These are phyloP conservation scores for Cephalotrichum gorgonifer DNA, from an alignment of 2,329 filamentous ascomycete genomes.

Conservation along the genomic window DNA sequence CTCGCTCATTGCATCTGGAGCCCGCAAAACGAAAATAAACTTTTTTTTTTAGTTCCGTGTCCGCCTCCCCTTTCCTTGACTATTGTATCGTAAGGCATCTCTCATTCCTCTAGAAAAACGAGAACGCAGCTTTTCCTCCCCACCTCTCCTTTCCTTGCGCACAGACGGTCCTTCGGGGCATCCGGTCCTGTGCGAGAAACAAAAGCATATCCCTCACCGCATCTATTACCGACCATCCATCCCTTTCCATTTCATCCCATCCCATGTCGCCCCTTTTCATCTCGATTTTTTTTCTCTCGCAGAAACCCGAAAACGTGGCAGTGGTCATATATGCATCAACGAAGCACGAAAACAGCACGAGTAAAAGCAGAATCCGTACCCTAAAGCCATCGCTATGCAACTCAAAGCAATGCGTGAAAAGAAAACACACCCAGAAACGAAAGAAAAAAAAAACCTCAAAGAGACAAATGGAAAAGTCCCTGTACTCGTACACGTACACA, in stretches of 20 bases:
- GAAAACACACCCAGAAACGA: slow-evolving; percentile 10
- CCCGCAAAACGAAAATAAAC: not conserved
- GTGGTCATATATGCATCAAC: too few relatives aligned
- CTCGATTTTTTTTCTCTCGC: too few relatives aligned
- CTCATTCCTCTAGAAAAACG: not conserved
- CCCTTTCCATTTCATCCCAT: too few relatives aligned
- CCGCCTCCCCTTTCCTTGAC: not conserved
- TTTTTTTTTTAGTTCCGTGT: not conserved
- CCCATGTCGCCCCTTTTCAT: too few relatives aligned
- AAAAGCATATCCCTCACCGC: too few relatives aligned
- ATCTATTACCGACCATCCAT: too few relatives aligned
- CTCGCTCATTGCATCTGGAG: too few relatives aligned
- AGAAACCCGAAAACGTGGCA: too few relatives aligned
- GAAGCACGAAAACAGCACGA: not conserved
- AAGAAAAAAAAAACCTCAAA: slow-evolving; percentile 10
- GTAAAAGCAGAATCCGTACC: slow-evolving; percentile 1
- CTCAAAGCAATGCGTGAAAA: slow-evolving; percentile 7
- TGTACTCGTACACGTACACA: slow-evolving; percentile 3
- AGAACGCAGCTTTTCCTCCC: not conserved
- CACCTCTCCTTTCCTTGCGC: too few relatives aligned
- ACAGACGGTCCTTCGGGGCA: too few relatives aligned
- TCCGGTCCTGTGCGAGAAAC: too few relatives aligned
- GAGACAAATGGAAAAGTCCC: slow-evolving; percentile 3
- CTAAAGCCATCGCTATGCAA: slow-evolving; percentile 4
- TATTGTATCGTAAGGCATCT: not conserved